Percentiles rank a stretch among this genome's conserved stretches.
These are phyloP conservation scores for Calonectria multiphialidica DNA, from an alignment of 2,329 filamentous ascomycete genomes.

Conservation along the genomic window DNA sequence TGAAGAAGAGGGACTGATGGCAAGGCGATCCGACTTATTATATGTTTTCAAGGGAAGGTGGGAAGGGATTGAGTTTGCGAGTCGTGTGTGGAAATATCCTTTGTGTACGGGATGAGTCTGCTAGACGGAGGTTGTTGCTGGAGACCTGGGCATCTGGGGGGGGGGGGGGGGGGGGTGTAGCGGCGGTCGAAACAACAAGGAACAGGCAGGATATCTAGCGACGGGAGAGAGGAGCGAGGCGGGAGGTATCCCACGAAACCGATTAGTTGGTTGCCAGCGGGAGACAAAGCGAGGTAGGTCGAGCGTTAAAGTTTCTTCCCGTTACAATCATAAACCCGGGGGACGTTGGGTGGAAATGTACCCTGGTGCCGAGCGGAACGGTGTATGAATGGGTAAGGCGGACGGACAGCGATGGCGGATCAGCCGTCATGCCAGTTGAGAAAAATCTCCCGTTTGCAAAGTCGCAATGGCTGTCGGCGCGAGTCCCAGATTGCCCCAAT, in stretches of 20 bases:
- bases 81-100: conserved; percentile 33
- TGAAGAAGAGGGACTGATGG: conserved; percentile 4
- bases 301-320: conserved; percentile 38
- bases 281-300: conserved; percentile 36
- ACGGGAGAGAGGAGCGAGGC: conserved; percentile 39
- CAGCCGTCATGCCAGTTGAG: conserved; percentile 40
- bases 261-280: conserved; percentile 40
- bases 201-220: conserved; percentile 35
- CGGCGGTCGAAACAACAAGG: conserved; percentile 36
- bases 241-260: conserved; percentile 37
- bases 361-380: conserved; percentile 34
- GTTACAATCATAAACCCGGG: conserved; percentile 35
- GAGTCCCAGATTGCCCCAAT: conserved; percentile 38
- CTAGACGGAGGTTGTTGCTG: conserved; percentile 34
- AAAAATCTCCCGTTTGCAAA: conserved; percentile 33
- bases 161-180: conserved; percentile 26
- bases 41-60: conserved; percentile 12
- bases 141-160: conserved; percentile 3
- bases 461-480: conserved; percentile 33
- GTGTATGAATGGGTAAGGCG: conserved; percentile 15
- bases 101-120: conserved; percentile 34
- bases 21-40: conserved; percentile 14
- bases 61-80: conserved; percentile 16
- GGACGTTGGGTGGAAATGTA: conserved; percentile 44
- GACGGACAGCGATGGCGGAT: conserved; percentile 12